Evolutionary conservation across 2,329 filamentous ascomycete species (phyloP).

Genomic region (Herpomyces periplanetae): DNA sequence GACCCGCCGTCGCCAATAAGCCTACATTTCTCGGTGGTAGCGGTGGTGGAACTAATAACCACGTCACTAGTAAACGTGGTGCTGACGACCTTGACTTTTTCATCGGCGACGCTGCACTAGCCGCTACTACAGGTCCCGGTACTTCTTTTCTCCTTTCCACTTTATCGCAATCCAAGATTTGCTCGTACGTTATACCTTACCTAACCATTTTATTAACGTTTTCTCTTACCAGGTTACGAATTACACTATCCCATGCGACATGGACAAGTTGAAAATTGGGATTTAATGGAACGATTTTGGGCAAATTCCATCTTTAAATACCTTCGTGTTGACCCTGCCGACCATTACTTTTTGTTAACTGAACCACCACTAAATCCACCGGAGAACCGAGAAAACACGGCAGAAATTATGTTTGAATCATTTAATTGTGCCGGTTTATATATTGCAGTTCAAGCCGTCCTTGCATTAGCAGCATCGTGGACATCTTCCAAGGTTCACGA

Average conservation of each 20-base stretch:
- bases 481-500: slow-evolving; percentile 93
- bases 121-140: slow-evolving; percentile 48
- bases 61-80: slow-evolving; percentile 62
- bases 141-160: slow-evolving; percentile 5
- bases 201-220: slow-evolving; percentile 2
- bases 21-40: slow-evolving; percentile 80
- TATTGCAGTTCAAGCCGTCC: slow-evolving; percentile 86
- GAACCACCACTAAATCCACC: slow-evolving; percentile 90
- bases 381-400: slow-evolving; percentile 93
- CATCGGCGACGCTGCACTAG: slow-evolving; percentile 79
- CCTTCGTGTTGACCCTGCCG: slow-evolving; percentile 79
- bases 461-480: slow-evolving; percentile 87
- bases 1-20: slow-evolving; percentile 68
- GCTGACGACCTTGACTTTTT: slow-evolving; percentile 96
- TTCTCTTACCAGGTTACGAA: slow-evolving; percentile 26
- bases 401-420: slow-evolving; percentile 98
- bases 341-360: slow-evolving; percentile 90
- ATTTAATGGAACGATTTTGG: slow-evolving; percentile 99
- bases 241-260: slow-evolving; percentile 92
- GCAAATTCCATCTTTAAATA: slow-evolving; percentile 99
- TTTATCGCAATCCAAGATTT: too few relatives aligned
- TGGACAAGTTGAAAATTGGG: slow-evolving; percentile 97
- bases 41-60: slow-evolving; percentile 39
- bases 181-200: too few relatives aligned
- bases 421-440: slow-evolving; percentile 98